Evolutionary conservation across 345 rosid species (phyloP), one percentile per base, ranked within the genome.

Genomic region (Linum lewisii): DNA sequence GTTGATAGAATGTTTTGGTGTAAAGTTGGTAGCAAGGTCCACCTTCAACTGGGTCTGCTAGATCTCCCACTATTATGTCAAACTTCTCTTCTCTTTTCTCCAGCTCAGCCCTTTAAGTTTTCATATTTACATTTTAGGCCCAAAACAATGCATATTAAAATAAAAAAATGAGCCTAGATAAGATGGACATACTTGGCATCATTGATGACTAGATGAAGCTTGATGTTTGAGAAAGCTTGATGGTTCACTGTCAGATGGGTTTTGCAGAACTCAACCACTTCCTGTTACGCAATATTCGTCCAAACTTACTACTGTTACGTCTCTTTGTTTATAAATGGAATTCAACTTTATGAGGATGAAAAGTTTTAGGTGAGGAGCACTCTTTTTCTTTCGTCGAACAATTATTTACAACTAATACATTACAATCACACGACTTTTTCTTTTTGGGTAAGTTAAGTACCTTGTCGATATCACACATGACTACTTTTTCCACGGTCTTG

Each of bases 21-120:
- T 92, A 92, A 61, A 92, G 98, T 62, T 92, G 88, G 78, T 88
- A 92, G 75, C 98, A 92, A 21, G 98, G 96, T 18, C 98, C 96
- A 51, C 96, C 96, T 79, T 88, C 96, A 34, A 92, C 95, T 24
- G 98, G 98, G 59, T 92, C 98, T 1, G 98, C 96, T 37, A 92
- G 72, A 69, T 92, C 98, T 66, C 98, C 98, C n/a, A 88, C 83
- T 68, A 92, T 92, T 29, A 92, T 69, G 61, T 92, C 98, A 67
- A 76, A 92, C 73, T 79, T 83, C 58, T 82, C 93, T 61, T 72
- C 82, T 60, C 90, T 86, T 45, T 67, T 78, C 82, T 79, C 81
- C 59, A 92, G 68, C 62, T 92, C 96, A 69, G 80, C 95, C 81
- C 98, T 91, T 60, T 9, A 15, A 2, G 15, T 15, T 8, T 6